Conservation (phyloP, 1,284 basidiomycete genomes). For the Tilletia indica region DNA sequence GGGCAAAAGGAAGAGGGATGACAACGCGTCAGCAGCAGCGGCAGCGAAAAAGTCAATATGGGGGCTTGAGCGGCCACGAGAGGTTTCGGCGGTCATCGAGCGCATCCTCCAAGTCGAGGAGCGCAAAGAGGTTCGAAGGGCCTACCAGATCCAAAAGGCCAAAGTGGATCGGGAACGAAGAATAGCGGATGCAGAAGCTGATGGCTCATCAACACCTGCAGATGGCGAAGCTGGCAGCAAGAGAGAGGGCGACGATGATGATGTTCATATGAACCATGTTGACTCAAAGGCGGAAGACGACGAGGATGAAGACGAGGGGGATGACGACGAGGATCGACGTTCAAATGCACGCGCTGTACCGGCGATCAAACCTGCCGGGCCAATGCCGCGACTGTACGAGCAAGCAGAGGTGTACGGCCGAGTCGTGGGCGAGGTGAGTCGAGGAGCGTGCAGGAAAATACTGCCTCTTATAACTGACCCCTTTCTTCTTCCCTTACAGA, state of each 20-base stretch:
- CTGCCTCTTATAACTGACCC: not conserved
- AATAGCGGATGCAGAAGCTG: not conserved
- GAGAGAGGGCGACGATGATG: conserved; percentile 7
- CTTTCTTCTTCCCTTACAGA: conserved; percentile 27
- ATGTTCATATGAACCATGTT: not conserved
- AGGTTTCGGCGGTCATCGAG: conserved; percentile 26
- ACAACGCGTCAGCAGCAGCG: not conserved
- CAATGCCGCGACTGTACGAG: conserved; percentile 11
- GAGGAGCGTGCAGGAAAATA: not conserved
- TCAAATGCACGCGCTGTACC: not conserved
- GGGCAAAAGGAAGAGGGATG: not conserved
- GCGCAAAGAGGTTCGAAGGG: conserved; percentile 41
- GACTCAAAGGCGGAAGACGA: not conserved
- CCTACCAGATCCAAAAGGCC: conserved; percentile 46
- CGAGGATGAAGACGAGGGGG: conserved; percentile 3
- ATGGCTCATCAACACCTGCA: not conserved
- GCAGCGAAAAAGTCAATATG: not conserved
- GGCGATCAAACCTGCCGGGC: not conserved
- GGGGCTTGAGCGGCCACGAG: not conserved
- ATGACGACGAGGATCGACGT: not conserved
- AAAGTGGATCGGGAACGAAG: conserved; percentile 24
- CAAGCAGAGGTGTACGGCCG: conserved; percentile 3
- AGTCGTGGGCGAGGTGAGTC: conserved; percentile 10
- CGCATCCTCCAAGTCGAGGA: conserved; percentile 40
- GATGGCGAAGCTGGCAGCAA: not conserved